Base-by-base conservation (phyloP, 192 early-diverging fungal genomes). In the Coemansia sp. region DNA sequence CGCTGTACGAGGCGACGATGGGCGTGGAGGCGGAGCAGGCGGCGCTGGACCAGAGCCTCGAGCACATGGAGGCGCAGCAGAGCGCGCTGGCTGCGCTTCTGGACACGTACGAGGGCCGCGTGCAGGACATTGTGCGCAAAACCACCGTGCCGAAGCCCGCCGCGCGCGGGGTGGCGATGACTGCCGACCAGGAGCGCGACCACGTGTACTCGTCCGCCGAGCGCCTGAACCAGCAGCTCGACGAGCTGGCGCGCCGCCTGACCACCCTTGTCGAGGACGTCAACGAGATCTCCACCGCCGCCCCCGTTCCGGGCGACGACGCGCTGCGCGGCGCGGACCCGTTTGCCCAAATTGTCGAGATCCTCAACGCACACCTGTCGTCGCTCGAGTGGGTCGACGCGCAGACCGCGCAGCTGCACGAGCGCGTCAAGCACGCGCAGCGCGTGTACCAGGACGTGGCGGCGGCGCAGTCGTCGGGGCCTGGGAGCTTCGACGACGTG, bases 301-400 rank as follows among this genome's bases (percentile, higher is more conserved):
- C 43, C 1, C 54, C 61, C n/a, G 18, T 48, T 19, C 21, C 55
- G 1, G 61, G 44, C n/a, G 76, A 60, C 22, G 56, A 47, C 21
- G 67, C 54, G 29, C 64, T 47, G 83, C 22, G 56, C 40, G n/a
- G 67, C 54, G 29, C 64, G 46, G 83, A 81, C 60, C 80, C 86
- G 30, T 67, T 92, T 44, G 72, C 74, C 30, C 86, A 95, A 68
- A 93, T 99, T 53, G 86, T 90, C 19, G 82, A 88, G 64, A 94
- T 99, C 52, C 81, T 99, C 57, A 94, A 98, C 63, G 79, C 84
- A 12, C 97, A 99, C 64, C 81, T 97, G 74, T 86, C 89, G 19
- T 89, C 92, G 43, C 81, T 99, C 25, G 89, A 95, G 73, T 99
- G 97, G 97, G 85, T 99, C 12, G 94, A 97, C n/a, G n/a, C 63